Base-by-base conservation (phyloP, 176 grass and related monocot species). In the Aegilops longissima region DNA sequence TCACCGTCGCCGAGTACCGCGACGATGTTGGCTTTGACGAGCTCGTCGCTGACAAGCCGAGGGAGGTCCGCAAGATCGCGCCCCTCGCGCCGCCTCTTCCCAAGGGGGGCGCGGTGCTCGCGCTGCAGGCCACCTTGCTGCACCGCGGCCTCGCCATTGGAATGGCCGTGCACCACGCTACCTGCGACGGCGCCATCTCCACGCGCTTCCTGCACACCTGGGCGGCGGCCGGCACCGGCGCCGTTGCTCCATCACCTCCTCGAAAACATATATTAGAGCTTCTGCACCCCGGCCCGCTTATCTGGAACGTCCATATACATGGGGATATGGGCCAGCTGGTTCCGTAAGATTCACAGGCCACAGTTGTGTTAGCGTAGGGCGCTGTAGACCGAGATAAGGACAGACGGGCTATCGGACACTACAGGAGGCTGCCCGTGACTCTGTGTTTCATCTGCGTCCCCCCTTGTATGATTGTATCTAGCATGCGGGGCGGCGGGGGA, bases 81-180 rank as follows among this genome's bases (percentile, higher is more conserved):
- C 71, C 40, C 23, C 40, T 74, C 5, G 71, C 71, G 4, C 71
- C 71, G 23, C 6, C 12, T 49, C 71, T 74, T 13, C 23, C 40
- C 0, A 14, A 49, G 11, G 71, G 71, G 11, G 71, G 71, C 71
- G 71, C 23, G 40, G 5, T 74, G 40, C 71, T 74, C n/a, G 40
- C 71, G 23, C 71, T 74, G 23, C 71, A 74, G 71, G 71, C 71
- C 71, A 74, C 71, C 40, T 23, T 74, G 71, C 40, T 74, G 12
- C 71, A 0, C n/a, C 2, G 71, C 2, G 71, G 71, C 40, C 71
- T 74, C 71, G 71, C 71, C 40, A 29, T 74, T 3, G 71, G 71
- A 23, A 6, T 74, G 71, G 12, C 71, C 23, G 71, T 74, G 71
- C 40, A 74, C 71, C 71, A 74, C 23, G 71, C 71, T 1, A 40